These are phyloP conservation scores for Sugiyamaella valdiviana DNA, from an alignment of 805 yeast genomes.

Conservation along the genomic window DNA sequence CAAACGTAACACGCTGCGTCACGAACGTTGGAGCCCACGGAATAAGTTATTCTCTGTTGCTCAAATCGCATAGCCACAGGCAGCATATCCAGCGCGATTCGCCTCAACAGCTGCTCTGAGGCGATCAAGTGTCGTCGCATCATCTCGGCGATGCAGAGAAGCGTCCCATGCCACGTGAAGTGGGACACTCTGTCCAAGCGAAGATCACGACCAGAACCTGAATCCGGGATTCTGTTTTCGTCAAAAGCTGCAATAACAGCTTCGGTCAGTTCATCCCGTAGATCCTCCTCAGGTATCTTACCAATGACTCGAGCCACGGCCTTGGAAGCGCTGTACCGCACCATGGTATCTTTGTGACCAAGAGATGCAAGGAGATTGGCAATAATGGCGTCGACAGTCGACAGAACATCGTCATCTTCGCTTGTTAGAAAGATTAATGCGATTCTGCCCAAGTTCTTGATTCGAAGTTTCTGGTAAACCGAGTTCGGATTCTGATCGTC, in stretches of 20 bases:
- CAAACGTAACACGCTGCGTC: constrained; percentile 79
- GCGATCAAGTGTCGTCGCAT: constrained; percentile 24
- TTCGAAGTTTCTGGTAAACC: constrained; percentile 17
- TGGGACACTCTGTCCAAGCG: constrained; percentile 33
- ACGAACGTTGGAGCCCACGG: constrained; percentile 62
- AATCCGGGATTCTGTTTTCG: constrained; percentile 14
- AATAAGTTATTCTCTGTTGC: constrained; percentile 45
- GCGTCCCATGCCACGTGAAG: constrained; percentile 49
- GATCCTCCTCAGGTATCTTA: constrained; percentile 23
- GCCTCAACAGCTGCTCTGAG: constrained; percentile 7
- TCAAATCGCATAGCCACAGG: constrained; percentile 49
- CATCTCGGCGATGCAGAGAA: constrained; percentile 53
- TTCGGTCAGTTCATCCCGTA: constrained; percentile 29
- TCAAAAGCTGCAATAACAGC: constrained; percentile 26
- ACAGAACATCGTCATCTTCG: constrained; percentile 30
- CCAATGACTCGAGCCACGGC: constrained; percentile 47
- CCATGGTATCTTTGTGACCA: constrained; percentile 45
- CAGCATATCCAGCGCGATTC: constrained; percentile 29
- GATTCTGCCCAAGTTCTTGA: constrained; percentile 39
- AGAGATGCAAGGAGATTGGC: constrained; percentile 42
- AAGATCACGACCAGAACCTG: background rate
- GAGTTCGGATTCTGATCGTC: background rate
- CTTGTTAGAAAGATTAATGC: constrained; percentile 26
- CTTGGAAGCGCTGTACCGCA: constrained; percentile 63
- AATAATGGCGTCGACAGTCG: constrained; percentile 43